phyloP scores from a whole-genome alignment of 495 filamentous ascomycete genomes.

The Daldinia concentrica region DNA sequence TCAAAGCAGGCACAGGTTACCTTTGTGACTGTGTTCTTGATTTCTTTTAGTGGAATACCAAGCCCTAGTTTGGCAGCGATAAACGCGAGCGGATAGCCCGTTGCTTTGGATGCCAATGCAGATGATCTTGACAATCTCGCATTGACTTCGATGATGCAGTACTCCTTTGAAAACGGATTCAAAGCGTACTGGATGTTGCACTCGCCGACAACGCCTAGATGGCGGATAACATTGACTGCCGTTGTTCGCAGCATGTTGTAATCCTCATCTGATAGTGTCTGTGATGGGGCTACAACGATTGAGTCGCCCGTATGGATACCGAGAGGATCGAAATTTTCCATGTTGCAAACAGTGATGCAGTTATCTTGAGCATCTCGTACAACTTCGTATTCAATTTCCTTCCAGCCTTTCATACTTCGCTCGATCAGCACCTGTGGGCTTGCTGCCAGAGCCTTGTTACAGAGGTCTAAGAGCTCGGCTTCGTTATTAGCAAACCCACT shows the following conservation, averaged over 20 bases:
- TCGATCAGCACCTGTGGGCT: slow-evolving; percentile 97
- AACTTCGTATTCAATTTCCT: slow-evolving; percentile 98
- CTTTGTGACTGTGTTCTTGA: slow-evolving; percentile 95
- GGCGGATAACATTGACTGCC: slow-evolving; percentile 97
- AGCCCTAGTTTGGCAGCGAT: slow-evolving; percentile 96
- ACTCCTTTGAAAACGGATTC: slow-evolving; percentile 95
- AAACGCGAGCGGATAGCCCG: slow-evolving; percentile 94
- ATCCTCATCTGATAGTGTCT: slow-evolving; percentile 96
- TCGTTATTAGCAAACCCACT: slow-evolving; percentile 96
- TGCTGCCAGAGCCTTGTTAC: slow-evolving; percentile 91
- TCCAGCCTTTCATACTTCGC: slow-evolving; percentile 99
- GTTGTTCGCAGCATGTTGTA: slow-evolving; percentile 99
- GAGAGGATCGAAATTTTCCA: slow-evolving; percentile 99
- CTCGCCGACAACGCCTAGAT: slow-evolving; percentile 96
- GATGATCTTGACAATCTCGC: slow-evolving; percentile 95
- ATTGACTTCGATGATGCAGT: slow-evolving; percentile 99
- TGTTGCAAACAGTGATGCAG: slow-evolving; percentile 99
- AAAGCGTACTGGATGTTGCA: slow-evolving; percentile 99
- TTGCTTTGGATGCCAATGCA: slow-evolving; percentile 94
- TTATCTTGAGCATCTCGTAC: slow-evolving; percentile 96
- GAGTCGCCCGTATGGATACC: slow-evolving; percentile 99
- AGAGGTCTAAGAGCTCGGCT: slow-evolving; percentile 86
- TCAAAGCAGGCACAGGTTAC: slow-evolving; percentile 98
- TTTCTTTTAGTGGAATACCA: slow-evolving; percentile 94
- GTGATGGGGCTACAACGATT: slow-evolving; percentile 96